Percentiles rank a stretch among this genome's conserved stretches.
Evolutionary conservation across 805 yeast genomes (phyloP).

Genomic region (Sugiyamaella marilandica): DNA sequence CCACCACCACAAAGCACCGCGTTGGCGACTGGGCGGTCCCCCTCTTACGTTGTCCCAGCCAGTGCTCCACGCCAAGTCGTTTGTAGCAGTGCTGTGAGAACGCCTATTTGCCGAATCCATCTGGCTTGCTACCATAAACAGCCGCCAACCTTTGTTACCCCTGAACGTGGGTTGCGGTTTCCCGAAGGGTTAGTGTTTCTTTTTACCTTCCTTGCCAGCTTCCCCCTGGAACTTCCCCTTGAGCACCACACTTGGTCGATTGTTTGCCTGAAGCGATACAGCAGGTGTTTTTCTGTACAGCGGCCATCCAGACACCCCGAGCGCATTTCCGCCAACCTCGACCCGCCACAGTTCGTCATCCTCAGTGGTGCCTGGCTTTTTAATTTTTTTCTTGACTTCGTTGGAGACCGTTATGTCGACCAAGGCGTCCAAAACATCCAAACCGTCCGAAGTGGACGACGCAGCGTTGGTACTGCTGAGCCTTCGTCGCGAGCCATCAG

Average conservation of each 20-base stretch:
- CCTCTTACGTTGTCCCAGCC: no score
- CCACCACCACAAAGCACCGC: background rate
- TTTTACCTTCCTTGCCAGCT: conserved; percentile 1
- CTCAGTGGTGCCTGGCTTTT: background rate
- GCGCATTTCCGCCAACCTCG: no score
- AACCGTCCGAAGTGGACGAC: conserved; percentile 23
- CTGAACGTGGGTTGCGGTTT: background rate
- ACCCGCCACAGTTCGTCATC: no score
- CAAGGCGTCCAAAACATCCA: background rate
- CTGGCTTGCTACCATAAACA: background rate
- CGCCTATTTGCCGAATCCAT: background rate
- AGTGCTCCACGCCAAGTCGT: no score
- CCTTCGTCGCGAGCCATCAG: conserved; percentile 11
- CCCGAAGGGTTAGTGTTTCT: conserved; percentile 1
- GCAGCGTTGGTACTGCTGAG: conserved; percentile 24
- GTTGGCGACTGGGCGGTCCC: no score
- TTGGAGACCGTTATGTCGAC: background rate
- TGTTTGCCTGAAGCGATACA: no score
- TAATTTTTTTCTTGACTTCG: background rate
- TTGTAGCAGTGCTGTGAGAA: no score
- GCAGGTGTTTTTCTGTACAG: no score
- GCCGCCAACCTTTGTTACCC: background rate
- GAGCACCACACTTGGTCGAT: background rate
- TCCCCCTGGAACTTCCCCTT: conserved; percentile 8
- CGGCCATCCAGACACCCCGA: no score